Evolutionary conservation across 768 basidiomycete genomes (phyloP).

Genomic region (Termitomyces eurrhizus): DNA sequence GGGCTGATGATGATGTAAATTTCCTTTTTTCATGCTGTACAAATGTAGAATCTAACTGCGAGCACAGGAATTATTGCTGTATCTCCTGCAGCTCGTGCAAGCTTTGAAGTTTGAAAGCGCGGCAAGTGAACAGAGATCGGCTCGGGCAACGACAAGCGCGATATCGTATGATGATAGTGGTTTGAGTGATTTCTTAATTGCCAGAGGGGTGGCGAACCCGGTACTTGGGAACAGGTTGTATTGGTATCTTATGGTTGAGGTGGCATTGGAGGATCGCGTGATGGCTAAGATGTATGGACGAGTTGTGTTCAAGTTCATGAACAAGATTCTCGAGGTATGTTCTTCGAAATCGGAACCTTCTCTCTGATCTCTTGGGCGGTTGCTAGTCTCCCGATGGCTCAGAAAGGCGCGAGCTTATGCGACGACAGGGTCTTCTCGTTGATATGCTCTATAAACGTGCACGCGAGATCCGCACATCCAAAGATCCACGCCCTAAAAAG

Average conservation of each 20-base stretch:
- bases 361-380: not conserved
- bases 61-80: conserved; percentile 83
- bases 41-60: conserved; percentile 4
- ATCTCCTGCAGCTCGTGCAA: conserved; percentile 94
- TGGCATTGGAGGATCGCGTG: conserved; percentile 79
- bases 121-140: conserved; percentile 71
- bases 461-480: conserved; percentile 81
- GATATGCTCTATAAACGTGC: conserved; percentile 84
- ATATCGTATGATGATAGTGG: conserved; percentile 91
- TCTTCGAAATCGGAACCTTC: not conserved
- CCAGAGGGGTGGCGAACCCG: conserved; percentile 75
- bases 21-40: not conserved
- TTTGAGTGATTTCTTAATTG: conserved; percentile 87
- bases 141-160: conserved; percentile 67
- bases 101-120: conserved; percentile 94
- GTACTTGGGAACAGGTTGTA: conserved; percentile 89
- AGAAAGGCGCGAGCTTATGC: conserved; percentile 82
- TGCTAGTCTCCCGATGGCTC: conserved; percentile 66
- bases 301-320: conserved; percentile 89
- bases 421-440: conserved; percentile 88
- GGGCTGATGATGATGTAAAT: conserved; percentile 92
- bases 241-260: conserved; percentile 98
- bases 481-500: conserved; percentile 94
- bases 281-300: conserved; percentile 92
- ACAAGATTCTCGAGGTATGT: conserved; percentile 78